These are phyloP conservation scores for Colletotrichum eleusines DNA, from an alignment of 2,329 filamentous ascomycete species.

Conservation along the genomic window DNA sequence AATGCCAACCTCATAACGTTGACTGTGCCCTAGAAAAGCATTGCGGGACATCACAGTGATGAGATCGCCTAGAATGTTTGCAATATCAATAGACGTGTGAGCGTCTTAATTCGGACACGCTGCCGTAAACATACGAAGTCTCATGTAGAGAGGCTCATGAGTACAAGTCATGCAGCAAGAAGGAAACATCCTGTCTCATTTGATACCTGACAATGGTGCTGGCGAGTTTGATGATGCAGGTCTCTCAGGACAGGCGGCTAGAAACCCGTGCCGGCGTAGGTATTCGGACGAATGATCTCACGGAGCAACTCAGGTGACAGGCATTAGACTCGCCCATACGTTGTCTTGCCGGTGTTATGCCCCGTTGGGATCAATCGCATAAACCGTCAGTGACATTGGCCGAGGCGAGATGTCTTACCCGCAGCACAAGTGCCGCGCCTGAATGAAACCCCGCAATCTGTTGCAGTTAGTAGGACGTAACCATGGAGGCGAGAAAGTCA, in stretches of 20 bases:
- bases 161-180: too few species aligned
- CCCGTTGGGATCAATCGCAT: conserved; percentile 15
- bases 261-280: too few species aligned
- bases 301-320: conserved; percentile 18
- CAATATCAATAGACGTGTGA: too few species aligned
- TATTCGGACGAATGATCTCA: conserved; percentile 24
- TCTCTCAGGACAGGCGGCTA: too few species aligned
- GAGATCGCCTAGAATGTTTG: too few species aligned
- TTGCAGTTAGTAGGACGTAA: not conserved
- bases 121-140: too few species aligned
- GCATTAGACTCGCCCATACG: conserved; percentile 21
- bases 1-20: too few species aligned
- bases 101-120: too few species aligned
- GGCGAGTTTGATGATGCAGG: not conserved
- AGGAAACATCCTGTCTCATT: too few species aligned
- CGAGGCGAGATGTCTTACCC: conserved; percentile 3
- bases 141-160: too few species aligned
- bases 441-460: not conserved
- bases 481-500: not conserved
- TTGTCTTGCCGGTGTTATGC: not conserved
- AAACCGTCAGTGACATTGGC: conserved; percentile 1
- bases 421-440: not conserved
- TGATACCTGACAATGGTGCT: too few species aligned
- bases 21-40: not conserved
- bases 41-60: not conserved